Evolutionary conservation across 345 rosid species (phyloP).

Genomic region (Gossypium sturtianum): DNA sequence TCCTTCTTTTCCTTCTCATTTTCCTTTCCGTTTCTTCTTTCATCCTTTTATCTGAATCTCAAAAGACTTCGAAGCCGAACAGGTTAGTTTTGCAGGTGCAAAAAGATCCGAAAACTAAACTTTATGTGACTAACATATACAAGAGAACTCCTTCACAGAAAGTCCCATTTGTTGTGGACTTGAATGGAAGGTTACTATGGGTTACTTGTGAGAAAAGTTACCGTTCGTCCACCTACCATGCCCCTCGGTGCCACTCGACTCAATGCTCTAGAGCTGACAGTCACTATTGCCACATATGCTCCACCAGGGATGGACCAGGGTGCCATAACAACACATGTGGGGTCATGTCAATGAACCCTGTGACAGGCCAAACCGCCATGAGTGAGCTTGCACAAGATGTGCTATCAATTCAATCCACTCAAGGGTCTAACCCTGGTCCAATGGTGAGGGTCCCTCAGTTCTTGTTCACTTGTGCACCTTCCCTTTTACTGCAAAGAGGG

Average conservation of each 20-base stretch:
- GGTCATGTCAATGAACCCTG: slow-evolving; percentile 24
- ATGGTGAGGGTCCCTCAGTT: slow-evolving; percentile 13
- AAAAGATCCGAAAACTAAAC: slow-evolving; percentile 19
- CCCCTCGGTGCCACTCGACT: slow-evolving; percentile 30
- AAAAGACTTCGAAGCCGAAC: slow-evolving; percentile 9
- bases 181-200: slow-evolving; percentile 24
- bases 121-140: slow-evolving; percentile 19
- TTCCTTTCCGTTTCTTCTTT: slow-evolving; percentile 9
- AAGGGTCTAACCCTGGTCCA: slow-evolving; percentile 18
- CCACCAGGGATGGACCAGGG: slow-evolving; percentile 20
- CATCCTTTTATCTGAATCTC: slow-evolving; percentile 5
- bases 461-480: slow-evolving; percentile 29
- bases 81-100: slow-evolving; percentile 17
- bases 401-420: slow-evolving; percentile 23
- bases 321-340: slow-evolving; percentile 45
- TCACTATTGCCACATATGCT: slow-evolving; percentile 12
- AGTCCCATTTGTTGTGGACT: slow-evolving; percentile 22
- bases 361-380: slow-evolving; percentile 17
- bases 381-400: slow-evolving; percentile 35
- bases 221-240: slow-evolving; percentile 25
- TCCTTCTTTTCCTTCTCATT: not conserved
- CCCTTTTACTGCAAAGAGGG: slow-evolving; percentile 13
- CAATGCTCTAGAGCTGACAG: slow-evolving; percentile 20
- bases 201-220: slow-evolving; percentile 23
- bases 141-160: slow-evolving; percentile 19